Evolutionary conservation across 1,284 basidiomycete genomes (phyloP).

Genomic region (Fistulinella cinereoalba): DNA sequence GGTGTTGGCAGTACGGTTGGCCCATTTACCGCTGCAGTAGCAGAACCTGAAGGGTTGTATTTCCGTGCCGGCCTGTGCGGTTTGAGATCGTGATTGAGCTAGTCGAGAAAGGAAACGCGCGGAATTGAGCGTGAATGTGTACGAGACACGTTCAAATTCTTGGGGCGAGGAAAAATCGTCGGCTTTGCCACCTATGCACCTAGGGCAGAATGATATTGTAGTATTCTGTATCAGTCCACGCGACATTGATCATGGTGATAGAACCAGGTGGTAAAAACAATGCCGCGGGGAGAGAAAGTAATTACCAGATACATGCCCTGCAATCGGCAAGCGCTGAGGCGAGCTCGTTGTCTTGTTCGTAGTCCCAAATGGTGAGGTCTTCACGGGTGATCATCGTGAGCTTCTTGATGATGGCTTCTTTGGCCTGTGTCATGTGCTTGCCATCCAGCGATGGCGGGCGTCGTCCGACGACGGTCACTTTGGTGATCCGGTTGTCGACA

Average conservation of each 20-base stretch:
- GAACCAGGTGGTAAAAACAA: too few relatives aligned
- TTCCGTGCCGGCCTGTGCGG: background rate
- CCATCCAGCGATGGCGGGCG: constrained; percentile 23
- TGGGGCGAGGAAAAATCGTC: constrained; percentile 20
- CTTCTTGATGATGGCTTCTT: constrained; percentile 20
- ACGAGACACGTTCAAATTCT: constrained; percentile 27
- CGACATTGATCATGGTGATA: too few relatives aligned
- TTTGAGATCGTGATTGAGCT: constrained; percentile 6
- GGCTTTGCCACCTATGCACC: constrained; percentile 27
- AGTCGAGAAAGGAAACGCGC: constrained; percentile 22
- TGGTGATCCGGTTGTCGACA: constrained; percentile 21
- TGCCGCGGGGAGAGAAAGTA: background rate
- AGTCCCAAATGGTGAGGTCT: constrained; percentile 29
- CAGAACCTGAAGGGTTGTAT: constrained; percentile 23
- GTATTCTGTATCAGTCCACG: constrained; percentile 1
- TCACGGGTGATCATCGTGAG: constrained; percentile 23
- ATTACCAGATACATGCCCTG: constrained; percentile 27
- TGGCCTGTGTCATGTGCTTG: constrained; percentile 12
- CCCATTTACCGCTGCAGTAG: constrained; percentile 28
- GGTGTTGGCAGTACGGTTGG: constrained; percentile 16
- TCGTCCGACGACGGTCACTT: constrained; percentile 26
- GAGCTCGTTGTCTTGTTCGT: constrained; percentile 21
- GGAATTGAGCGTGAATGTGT: constrained; percentile 26
- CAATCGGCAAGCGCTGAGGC: constrained; percentile 21
- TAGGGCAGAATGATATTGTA: background rate